A percentile compares a stretch with the other conserved stretches of the same genome.
Conservation (phyloP, 345 rosid species). For the Arabidopsis suecica region DNA sequence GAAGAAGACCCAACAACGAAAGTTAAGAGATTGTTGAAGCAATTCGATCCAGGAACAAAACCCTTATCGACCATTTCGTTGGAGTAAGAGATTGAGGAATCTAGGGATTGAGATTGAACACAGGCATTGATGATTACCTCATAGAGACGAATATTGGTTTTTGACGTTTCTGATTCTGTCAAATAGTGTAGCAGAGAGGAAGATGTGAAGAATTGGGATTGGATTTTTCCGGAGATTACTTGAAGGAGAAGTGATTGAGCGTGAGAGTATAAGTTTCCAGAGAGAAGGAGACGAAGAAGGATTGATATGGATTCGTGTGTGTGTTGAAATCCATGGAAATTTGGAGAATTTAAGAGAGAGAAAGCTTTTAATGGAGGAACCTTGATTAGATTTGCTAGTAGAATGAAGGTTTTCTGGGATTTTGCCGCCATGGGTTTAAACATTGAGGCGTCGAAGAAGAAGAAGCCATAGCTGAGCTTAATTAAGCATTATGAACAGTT, state of each 20-base stretch:
- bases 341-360: constrained; percentile 52
- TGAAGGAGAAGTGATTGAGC: constrained; percentile 61
- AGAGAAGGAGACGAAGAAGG: constrained; percentile 52
- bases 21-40: constrained; percentile 56
- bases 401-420: constrained; percentile 36
- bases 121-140: constrained; percentile 59
- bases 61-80: constrained; percentile 58
- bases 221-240: constrained; percentile 54
- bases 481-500: no score
- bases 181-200: constrained; percentile 52
- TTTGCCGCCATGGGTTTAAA: constrained; percentile 39
- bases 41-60: constrained; percentile 48
- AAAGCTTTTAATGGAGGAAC: constrained; percentile 58
- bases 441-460: no score
- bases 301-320: constrained; percentile 59
- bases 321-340: constrained; percentile 52
- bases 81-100: constrained; percentile 54
- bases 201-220: constrained; percentile 53
- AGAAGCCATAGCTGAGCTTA: no score
- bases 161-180: constrained; percentile 40
- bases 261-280: constrained; percentile 46
- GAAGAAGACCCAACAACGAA: constrained; percentile 48
- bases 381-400: constrained; percentile 56
- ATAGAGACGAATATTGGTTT: constrained; percentile 43
- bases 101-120: constrained; percentile 52